A percentile compares a stretch with the other conserved stretches of the same genome.
These are phyloP conservation scores for Kluyveromyces sp. DNA, from an alignment of 1,139 yeast species.

Conservation along the genomic window DNA sequence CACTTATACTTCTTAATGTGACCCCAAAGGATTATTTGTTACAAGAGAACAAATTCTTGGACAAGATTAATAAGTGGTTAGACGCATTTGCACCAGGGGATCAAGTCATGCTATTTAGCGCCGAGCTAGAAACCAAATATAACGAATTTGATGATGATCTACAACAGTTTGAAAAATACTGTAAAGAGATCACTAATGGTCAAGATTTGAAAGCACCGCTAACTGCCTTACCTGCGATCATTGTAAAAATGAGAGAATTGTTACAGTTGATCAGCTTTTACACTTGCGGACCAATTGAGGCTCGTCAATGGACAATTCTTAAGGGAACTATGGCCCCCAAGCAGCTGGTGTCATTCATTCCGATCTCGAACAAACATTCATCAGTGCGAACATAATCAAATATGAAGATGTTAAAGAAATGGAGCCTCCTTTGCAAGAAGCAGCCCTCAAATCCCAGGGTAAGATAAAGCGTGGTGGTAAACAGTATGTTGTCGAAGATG, in stretches of 20 bases:
- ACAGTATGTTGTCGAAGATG: conserved; percentile 65
- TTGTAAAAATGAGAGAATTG: conserved; percentile 57
- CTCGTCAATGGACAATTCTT: conserved; percentile 87
- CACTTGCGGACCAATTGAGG: conserved; percentile 87
- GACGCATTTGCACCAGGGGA: conserved; percentile 48
- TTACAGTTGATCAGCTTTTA: conserved; percentile 74
- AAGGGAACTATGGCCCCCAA: conserved; percentile 76
- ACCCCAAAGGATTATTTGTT: conserved; percentile 45
- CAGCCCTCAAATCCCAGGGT: conserved; percentile 39
- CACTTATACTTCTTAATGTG: conserved; percentile 54
- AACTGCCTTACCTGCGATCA: conserved; percentile 39
- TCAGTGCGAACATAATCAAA: conserved; percentile 64
- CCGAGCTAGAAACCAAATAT: conserved; percentile 45
- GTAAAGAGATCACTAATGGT: conserved; percentile 26
- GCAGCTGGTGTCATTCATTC: conserved; percentile 95
- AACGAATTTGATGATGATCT: conserved; percentile 23
- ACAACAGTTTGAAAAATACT: conserved; percentile 20
- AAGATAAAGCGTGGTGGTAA: conserved; percentile 59
- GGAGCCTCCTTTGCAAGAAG: conserved; percentile 30
- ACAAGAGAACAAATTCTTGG: conserved; percentile 40
- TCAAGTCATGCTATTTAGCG: conserved; percentile 49
- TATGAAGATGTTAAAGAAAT: conserved; percentile 40
- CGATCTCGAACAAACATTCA: conserved; percentile 76
- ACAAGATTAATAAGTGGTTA: conserved; percentile 45
- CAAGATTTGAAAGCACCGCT: conserved; percentile 10